Percentiles rank a stretch among this genome's conserved stretches.
These are phyloP conservation scores for Eucalyptus tenuipes DNA, from an alignment of 345 rosid species.

Conservation along the genomic window DNA sequence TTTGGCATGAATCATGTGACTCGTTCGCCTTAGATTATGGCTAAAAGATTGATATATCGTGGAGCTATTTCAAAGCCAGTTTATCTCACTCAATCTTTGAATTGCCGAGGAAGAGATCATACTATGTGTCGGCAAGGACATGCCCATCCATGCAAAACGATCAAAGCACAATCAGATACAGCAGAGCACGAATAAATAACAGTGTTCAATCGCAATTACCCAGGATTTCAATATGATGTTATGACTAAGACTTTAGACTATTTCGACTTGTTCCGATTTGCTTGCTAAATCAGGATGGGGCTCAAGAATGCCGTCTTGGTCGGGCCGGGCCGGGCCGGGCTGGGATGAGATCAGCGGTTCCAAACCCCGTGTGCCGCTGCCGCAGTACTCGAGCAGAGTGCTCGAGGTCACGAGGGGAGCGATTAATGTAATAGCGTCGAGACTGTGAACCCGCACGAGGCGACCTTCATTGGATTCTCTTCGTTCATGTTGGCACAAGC, in stretches of 20 bases:
- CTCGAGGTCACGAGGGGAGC: background rate
- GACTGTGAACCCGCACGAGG: background rate
- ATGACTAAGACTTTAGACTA: background rate
- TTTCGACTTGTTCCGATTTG: background rate
- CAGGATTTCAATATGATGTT: background rate
- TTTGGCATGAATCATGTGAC: background rate
- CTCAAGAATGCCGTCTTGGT: background rate
- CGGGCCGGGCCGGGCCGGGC: background rate
- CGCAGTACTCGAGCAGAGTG: background rate
- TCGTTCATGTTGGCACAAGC: background rate
- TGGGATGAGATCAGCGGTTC: background rate
- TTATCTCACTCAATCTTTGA: background rate
- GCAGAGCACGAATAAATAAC: background rate
- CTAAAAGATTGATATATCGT: background rate
- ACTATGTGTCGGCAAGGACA: background rate
- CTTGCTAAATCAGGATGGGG: background rate
- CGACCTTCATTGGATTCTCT: background rate
- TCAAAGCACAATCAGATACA: background rate
- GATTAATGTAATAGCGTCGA: background rate
- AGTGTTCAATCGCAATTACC: background rate
- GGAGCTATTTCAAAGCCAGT: background rate
- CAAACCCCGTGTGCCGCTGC: background rate
- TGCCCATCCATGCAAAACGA: background rate
- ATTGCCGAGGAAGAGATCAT: background rate
- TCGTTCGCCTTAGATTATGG: background rate